Conservation (phyloP, 345 rosid genomes). For the Mangifera indica region DNA sequence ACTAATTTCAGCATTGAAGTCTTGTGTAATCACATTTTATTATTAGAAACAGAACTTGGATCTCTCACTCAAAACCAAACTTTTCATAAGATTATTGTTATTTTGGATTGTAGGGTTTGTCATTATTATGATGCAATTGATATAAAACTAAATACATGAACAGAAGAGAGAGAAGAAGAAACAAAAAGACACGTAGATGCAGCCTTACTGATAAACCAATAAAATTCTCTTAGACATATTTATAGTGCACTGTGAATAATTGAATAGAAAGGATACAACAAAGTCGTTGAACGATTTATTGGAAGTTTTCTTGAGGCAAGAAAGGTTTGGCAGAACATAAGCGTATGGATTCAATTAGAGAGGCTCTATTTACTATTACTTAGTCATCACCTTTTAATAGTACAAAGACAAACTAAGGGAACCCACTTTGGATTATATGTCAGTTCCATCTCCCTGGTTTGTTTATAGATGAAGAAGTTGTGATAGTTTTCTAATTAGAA, state of each 20-base stretch:
- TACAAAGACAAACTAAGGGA: neutral
- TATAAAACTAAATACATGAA: neutral
- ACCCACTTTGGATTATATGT: neutral
- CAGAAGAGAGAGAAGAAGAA: neutral
- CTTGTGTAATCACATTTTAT: neutral
- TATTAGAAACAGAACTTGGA: neutral
- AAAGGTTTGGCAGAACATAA: neutral
- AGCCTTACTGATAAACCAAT: neutral
- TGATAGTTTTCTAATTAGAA: too few species aligned
- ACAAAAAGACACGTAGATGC: neutral
- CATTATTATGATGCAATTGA: neutral
- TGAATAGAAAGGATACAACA: neutral
- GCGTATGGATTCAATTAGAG: neutral
- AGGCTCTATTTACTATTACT: neutral
- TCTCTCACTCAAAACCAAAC: neutral
- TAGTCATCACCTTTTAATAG: neutral
- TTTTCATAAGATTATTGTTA: neutral
- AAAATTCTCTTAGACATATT: neutral
- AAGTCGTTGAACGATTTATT: conserved; percentile 8
- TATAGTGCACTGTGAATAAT: neutral
- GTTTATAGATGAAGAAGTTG: neutral
- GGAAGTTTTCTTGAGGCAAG: neutral
- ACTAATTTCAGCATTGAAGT: neutral
- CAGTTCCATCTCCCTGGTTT: neutral
- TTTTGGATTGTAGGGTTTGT: conserved; percentile 12